phyloP scores from a whole-genome alignment of 2,329 filamentous ascomycete species.

The Penicillium sclerotiorum region DNA sequence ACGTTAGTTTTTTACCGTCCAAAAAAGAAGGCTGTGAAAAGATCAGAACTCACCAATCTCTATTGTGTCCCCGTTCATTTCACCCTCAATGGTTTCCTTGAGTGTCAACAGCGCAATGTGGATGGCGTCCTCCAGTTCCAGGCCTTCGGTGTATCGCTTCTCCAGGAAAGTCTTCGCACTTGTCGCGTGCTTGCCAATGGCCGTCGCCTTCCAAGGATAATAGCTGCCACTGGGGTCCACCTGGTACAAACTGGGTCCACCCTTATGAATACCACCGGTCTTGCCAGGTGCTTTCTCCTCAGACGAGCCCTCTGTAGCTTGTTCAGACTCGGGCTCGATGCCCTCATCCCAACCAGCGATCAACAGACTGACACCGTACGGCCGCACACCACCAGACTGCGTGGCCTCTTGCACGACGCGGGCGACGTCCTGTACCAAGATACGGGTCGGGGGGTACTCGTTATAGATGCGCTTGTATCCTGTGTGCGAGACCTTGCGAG shows the following conservation, averaged over 20 bases:
- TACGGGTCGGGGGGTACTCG: conserved; percentile 98
- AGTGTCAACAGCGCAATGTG: conserved; percentile 96
- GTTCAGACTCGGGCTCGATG: conserved; percentile 72
- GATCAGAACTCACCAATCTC: conserved; percentile 75
- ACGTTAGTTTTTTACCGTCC: conserved; percentile 8
- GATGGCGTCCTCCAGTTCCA: conserved; percentile 97
- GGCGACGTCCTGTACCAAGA: conserved; percentile 97
- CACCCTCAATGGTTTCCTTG: conserved; percentile 98
- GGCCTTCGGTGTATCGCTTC: conserved; percentile 96
- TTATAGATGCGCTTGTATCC: conserved; percentile 99
- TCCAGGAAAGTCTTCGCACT: conserved; percentile 99
- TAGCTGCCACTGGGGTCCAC: conserved; percentile 99
- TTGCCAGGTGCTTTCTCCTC: conserved; percentile 74
- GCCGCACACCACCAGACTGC: conserved; percentile 93
- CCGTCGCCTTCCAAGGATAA: conserved; percentile 99
- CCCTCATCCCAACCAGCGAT: conserved; percentile 98
- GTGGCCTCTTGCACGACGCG: conserved; percentile 99
- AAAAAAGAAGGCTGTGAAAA: background rate
- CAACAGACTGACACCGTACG: conserved; percentile 93
- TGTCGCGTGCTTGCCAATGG: conserved; percentile 97
- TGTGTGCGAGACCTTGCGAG: conserved; percentile 96
- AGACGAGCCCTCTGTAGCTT: conserved; percentile 57
- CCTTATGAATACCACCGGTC: conserved; percentile 93
- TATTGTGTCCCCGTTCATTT: conserved; percentile 98
- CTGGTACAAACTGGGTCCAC: conserved; percentile 96